These are phyloP conservation scores for Beauveria rudraprayagi DNA, from an alignment of 2,329 filamentous ascomycete species.

Conservation along the genomic window DNA sequence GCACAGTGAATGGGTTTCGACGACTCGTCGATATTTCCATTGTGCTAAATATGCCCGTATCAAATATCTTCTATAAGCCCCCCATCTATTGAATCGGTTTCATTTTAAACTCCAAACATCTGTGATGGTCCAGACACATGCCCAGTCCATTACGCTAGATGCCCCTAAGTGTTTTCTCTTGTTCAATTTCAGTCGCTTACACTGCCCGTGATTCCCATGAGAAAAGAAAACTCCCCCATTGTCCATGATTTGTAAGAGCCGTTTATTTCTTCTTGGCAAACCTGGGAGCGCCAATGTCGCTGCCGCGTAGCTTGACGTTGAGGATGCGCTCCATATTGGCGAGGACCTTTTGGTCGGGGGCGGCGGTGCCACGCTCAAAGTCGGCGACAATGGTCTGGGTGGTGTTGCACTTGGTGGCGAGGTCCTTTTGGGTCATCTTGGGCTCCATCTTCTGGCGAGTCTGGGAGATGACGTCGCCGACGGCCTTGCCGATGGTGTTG, in stretches of 20 bases:
- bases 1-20: constrained; percentile 1
- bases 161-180: neutral
- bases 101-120: constrained; percentile 10
- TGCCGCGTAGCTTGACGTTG: constrained; percentile 79
- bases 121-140: neutral
- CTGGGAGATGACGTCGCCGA: constrained; percentile 75
- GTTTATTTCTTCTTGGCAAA: constrained; percentile 62
- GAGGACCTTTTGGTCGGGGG: constrained; percentile 79
- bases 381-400: constrained; percentile 71
- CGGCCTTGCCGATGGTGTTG: constrained; percentile 74
- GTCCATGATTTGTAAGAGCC: neutral
- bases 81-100: constrained; percentile 1
- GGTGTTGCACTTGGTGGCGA: constrained; percentile 83
- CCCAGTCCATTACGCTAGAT: neutral
- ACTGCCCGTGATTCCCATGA: constrained; percentile 11
- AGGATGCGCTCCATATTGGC: constrained; percentile 71
- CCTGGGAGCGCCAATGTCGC: constrained; percentile 76
- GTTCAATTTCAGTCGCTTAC: constrained; percentile 7
- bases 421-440: constrained; percentile 91
- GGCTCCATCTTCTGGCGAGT: constrained; percentile 75
- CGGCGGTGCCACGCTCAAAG: constrained; percentile 72
- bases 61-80: constrained; percentile 11
- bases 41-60: constrained; percentile 10
- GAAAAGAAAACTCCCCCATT: neutral
- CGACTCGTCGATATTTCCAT: constrained; percentile 4